Conservation (phyloP, 352 stramenopile species). For the Bremia lactucae region DNA sequence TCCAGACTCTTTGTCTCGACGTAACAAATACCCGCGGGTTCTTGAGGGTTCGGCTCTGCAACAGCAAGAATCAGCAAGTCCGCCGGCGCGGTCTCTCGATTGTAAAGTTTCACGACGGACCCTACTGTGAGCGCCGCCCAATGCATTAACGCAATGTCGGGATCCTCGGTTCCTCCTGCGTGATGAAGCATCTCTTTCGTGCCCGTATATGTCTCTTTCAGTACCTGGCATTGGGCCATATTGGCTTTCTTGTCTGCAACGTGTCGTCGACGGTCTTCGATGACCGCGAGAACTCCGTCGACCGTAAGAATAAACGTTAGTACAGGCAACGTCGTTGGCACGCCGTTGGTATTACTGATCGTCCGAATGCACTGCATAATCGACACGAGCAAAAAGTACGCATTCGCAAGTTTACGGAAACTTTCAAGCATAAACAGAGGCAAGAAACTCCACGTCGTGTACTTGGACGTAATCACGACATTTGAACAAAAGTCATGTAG, state of each 20-base stretch:
- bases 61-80: slow-evolving; percentile 80
- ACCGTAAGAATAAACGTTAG: slow-evolving; percentile 86
- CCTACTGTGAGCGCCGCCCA: slow-evolving; percentile 78
- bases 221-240: slow-evolving; percentile 48
- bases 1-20: slow-evolving; percentile 85
- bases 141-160: slow-evolving; percentile 37
- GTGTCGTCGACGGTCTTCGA: slow-evolving; percentile 80
- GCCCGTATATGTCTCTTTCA: slow-evolving; percentile 40
- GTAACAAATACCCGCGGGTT: slow-evolving; percentile 72
- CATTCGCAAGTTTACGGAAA: slow-evolving; percentile 83
- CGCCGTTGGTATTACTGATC: slow-evolving; percentile 77
- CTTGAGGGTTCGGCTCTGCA: slow-evolving; percentile 45
- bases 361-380: slow-evolving; percentile 63
- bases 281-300: slow-evolving; percentile 69
- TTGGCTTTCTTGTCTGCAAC: slow-evolving; percentile 78
- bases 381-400: slow-evolving; percentile 89
- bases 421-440: slow-evolving; percentile 83
- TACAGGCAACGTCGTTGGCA: slow-evolving; percentile 76
- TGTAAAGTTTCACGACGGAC: slow-evolving; percentile 68
- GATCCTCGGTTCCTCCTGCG: slow-evolving; percentile 22
- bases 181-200: slow-evolving; percentile 14
- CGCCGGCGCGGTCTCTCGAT: slow-evolving; percentile 69
- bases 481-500: slow-evolving; percentile 59
- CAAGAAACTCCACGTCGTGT: slow-evolving; percentile 84
- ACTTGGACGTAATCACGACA: slow-evolving; percentile 88